These are phyloP conservation scores for Penicillium sp. DNA, from an alignment of 2,329 filamentous ascomycete species.

Conservation along the genomic window DNA sequence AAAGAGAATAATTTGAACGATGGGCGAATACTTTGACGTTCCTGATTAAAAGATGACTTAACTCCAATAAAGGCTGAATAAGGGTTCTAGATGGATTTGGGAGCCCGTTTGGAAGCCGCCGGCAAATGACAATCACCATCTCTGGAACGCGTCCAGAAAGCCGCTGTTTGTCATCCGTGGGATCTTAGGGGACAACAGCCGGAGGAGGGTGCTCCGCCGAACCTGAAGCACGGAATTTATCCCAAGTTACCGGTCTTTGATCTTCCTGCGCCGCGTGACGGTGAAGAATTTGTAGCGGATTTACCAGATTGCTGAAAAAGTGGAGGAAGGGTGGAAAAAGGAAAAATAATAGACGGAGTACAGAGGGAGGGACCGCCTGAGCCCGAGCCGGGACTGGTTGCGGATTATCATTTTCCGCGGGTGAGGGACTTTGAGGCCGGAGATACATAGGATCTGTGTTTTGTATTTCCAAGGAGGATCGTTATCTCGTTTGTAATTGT, in stretches of 20 bases:
- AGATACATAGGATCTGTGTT: not conserved
- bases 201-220: conserved; percentile 18
- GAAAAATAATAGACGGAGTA: not conserved
- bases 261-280: conserved; percentile 7
- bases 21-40: not conserved
- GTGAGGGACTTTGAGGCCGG: not conserved
- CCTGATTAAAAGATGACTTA: not conserved
- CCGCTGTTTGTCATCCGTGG: conserved; percentile 8
- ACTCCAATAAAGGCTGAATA: not conserved
- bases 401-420: not conserved
- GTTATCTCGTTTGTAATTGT: not conserved
- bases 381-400: not conserved
- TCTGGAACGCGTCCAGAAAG: conserved; percentile 3
- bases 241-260: not conserved
- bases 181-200: conserved; percentile 1
- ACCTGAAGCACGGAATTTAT: not conserved
- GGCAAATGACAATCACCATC: not conserved
- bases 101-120: not conserved
- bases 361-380: not conserved
- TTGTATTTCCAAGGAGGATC: not conserved
- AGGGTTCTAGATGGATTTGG: not conserved
- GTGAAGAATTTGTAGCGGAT: conserved; percentile 5
- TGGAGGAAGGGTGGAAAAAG: conserved; percentile 1
- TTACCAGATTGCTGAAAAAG: not conserved
- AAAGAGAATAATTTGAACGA: not conserved